Evolutionary conservation across 169 alveolate genomes (phyloP), one percentile per base, ranked within the genome.

Genomic region (Plasmodium adleri): DNA sequence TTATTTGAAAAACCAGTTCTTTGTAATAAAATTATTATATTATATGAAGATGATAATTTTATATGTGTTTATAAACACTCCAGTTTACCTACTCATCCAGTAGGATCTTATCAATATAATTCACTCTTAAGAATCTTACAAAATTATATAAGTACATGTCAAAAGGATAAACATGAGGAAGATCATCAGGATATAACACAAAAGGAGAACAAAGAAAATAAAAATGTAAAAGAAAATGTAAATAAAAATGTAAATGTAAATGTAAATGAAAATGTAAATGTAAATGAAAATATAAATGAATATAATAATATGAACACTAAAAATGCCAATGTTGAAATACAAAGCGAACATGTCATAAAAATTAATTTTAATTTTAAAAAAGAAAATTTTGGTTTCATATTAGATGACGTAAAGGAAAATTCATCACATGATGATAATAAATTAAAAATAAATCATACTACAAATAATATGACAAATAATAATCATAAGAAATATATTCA

Each of bases 41-140:
- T 94, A 7, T 73, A 71, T 6, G 95, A 94, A 66, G 93, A 88
- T 70, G 92, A 90, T 10, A 93, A 92, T 86, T 92, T 91, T 39
- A 74, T 94, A 66, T 94, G 92, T 50, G 96, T 91, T 4, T 90
- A 94, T 43, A 94, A 94, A 58, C 90, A 94, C 0, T 66, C 91
- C 10, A 92, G 96, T 72, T 17, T 94, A 20, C 96, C 96, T 15
- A 93, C 94, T 9, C 94, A 94, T 70, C 95, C 91, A 26, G 93
- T 94, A 1, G 96, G 96, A 2, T 92, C 94, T 10, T 94, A 94
- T 63, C 90, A 92, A 39, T 94, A 72, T 92, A 94, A 94, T 76
- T 90, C 95, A 0, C 90, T 94, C 3, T 70, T 92, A 49, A 90
- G 94, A 62, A 76, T 92, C 58, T 22, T 94, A 60, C 94, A 92